Percentiles rank a stretch among this genome's conserved stretches.
phyloP scores from a whole-genome alignment of 2,329 filamentous ascomycete genomes.

The Sclerotiophoma versabilis region DNA sequence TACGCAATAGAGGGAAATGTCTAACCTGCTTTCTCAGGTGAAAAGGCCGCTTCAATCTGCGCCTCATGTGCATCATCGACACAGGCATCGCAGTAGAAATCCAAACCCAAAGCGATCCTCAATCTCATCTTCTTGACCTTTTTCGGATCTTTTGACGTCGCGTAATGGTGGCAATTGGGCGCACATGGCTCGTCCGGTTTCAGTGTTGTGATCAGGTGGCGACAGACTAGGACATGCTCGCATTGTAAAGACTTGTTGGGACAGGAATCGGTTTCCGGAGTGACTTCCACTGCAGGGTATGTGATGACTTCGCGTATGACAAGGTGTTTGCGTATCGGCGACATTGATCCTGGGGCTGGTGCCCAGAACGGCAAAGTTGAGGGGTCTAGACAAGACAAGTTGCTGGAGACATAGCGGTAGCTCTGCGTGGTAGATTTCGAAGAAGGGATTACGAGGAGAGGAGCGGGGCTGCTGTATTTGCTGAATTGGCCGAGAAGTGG shows the following conservation, averaged over 20 bases:
- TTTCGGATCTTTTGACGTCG: not conserved
- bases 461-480: too few relatives aligned
- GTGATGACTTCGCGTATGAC: not conserved
- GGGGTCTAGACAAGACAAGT: too few relatives aligned
- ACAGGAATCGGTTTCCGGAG: not conserved
- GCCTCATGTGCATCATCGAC: not conserved
- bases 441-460: too few relatives aligned
- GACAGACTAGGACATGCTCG: not conserved
- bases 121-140: not conserved
- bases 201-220: not conserved
- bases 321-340: not conserved
- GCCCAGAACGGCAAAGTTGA: too few relatives aligned
- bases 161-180: not conserved
- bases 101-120: not conserved
- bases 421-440: too few relatives aligned
- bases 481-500: too few relatives aligned
- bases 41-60: not conserved
- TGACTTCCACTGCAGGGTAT: not conserved
- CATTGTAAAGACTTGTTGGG: not conserved
- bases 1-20: not conserved
- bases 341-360: not conserved
- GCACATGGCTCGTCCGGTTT: not conserved
- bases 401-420: too few relatives aligned
- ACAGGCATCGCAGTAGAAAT: conserved; percentile 5
- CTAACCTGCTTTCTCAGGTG: not conserved